Evolutionary conservation across 2,329 filamentous ascomycete species (phyloP), one percentile per base, ranked within the genome.

Genomic region (Pseudovirgaria hyperparasitica): DNA sequence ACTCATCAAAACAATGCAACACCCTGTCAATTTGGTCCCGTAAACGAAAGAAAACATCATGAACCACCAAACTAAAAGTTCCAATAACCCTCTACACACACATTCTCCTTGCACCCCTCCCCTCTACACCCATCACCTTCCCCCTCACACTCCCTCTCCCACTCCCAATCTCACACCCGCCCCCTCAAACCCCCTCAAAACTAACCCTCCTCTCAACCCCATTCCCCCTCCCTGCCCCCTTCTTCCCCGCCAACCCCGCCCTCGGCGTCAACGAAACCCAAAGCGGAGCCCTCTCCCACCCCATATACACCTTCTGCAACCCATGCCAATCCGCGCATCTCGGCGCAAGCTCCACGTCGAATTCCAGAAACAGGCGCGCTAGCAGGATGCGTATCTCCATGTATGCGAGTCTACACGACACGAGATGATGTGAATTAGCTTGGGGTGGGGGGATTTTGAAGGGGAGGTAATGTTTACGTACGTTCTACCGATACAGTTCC

Each of bases 401-500:
- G n/a, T 8, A 30, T 7, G 15, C 24, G 9, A 26, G 14, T n/a
- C 22, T 23, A n/a, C n/a, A n/a, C n/a, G n/a, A n/a, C n/a, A n/a
- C n/a, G n/a, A n/a, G n/a, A n/a, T n/a, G n/a, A n/a, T 36, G 25
- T 25, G 35, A 9, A 23, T 42, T n/a, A 24, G 14, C 10, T 9
- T 18, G 5, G 5, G 5, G 6, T 14, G 10, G 26, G n/a, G 11
- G 21, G 16, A 15, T 12, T 25, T 19, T 15, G 22, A 23, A 9
- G 6, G 13, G 4, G 20, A 10, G 18, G 22, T 5, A 19, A 23
- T 14, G 5, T 6, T 5, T 15, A 43, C 48, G 34, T 39, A 55
- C 52, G 50, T 43, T 37, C 41, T 48, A 9, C 53, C 53, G 7
- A 54, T 32, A 23, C 53, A 57, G 19, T 41, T 48, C 22, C 54